A percentile compares a stretch with the other conserved stretches of the same genome.
Conservation (phyloP, 306 rosid species). For the Betula pendula region DNA sequence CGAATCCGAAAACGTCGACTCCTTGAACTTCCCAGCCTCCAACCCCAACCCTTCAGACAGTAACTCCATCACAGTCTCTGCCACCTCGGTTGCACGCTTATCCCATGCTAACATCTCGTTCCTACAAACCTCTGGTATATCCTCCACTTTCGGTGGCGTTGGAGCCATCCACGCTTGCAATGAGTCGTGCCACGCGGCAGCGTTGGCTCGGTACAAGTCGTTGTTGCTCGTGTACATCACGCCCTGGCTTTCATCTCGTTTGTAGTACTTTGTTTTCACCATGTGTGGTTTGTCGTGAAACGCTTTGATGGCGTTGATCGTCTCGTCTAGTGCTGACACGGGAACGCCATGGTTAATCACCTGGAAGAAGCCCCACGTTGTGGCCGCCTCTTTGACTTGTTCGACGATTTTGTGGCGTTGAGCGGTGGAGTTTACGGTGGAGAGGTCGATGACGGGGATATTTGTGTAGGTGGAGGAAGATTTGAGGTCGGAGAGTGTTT, state of each 20-base stretch:
- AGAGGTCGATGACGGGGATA: conserved; percentile 48
- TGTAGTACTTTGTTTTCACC: conserved; percentile 35
- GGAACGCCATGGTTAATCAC: conserved; percentile 45
- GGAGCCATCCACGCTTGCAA: conserved; percentile 38
- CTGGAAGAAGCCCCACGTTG: conserved; percentile 54
- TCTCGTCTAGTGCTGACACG: conserved; percentile 16
- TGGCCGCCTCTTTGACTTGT: conserved; percentile 39
- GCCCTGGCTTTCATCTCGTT: conserved; percentile 35
- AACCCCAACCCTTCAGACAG: conserved; percentile 44
- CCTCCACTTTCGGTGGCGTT: not conserved
- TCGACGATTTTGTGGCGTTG: conserved; percentile 29
- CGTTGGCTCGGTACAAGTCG: conserved; percentile 32
- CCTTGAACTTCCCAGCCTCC: conserved; percentile 30
- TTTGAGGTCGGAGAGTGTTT: conserved; percentile 32
- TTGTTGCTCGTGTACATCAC: conserved; percentile 38
- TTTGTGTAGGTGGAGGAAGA: not conserved
- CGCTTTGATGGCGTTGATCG: conserved; percentile 29
- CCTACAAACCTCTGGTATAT: conserved; percentile 32
- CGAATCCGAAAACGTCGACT: conserved; percentile 21
- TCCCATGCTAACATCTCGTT: conserved; percentile 33
- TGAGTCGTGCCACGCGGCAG: conserved; percentile 44
- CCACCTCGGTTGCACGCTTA: conserved; percentile 25
- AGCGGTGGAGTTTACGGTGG: conserved; percentile 8
- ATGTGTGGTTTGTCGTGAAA: conserved; percentile 42
- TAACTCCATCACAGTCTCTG: conserved; percentile 40